Evolutionary conservation across 2,329 filamentous ascomycete species (phyloP).

Genomic region (Coniochaeta ligniaria): DNA sequence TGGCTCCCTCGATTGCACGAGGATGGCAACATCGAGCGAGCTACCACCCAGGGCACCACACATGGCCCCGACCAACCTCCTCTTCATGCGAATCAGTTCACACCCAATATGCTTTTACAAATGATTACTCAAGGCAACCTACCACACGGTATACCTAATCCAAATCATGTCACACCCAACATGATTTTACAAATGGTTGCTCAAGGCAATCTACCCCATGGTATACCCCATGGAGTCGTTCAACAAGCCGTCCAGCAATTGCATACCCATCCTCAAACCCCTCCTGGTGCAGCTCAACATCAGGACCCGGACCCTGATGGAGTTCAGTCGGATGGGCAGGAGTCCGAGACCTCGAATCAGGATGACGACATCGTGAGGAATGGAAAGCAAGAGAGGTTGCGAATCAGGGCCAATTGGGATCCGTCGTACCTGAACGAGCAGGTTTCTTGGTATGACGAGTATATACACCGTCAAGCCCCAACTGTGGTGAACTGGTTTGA

Average conservation of each 20-base stretch:
- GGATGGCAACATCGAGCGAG: constrained; percentile 25
- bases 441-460: constrained; percentile 83
- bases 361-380: not conserved
- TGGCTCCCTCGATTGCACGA: not conserved
- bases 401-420: constrained; percentile 75
- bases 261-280: not conserved
- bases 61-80: not conserved
- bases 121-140: not conserved
- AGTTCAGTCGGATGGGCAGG: not conserved
- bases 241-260: not conserved
- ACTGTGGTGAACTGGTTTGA: constrained; percentile 74
- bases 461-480: constrained; percentile 72
- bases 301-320: not conserved
- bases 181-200: not conserved
- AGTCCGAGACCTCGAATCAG: not conserved
- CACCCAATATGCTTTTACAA: not conserved
- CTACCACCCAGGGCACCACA: not conserved
- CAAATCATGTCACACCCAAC: not conserved
- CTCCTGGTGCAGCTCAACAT: not conserved
- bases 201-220: not conserved
- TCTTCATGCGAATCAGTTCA: constrained; percentile 20
- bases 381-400: constrained; percentile 23
- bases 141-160: not conserved
- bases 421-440: constrained; percentile 65
- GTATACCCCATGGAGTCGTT: not conserved